Conservation (phyloP, 1,284 basidiomycete genomes). For the Leccinum laetum region DNA sequence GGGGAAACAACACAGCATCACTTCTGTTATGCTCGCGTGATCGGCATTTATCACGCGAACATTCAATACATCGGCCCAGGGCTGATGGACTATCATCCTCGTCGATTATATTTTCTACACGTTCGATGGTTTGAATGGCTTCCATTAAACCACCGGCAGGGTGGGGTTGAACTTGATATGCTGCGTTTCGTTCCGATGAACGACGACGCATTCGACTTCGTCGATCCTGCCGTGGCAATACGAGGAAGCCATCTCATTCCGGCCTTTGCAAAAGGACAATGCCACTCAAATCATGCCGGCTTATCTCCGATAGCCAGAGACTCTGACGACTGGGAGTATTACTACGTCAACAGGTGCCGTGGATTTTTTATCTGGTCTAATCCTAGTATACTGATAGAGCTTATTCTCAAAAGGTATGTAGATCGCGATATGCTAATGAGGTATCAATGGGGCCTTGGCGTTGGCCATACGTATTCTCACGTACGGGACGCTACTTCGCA, state of each 20-base stretch:
- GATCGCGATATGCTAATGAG: slow-evolving; percentile 11
- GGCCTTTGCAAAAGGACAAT: slow-evolving; percentile 5
- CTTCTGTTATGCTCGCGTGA: slow-evolving; percentile 3
- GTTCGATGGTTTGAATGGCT: not conserved
- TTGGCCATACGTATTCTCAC: slow-evolving; percentile 7
- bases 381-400: not conserved
- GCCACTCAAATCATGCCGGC: too few relatives aligned
- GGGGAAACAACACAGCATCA: not conserved
- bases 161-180: not conserved
- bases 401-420: slow-evolving; percentile 6
- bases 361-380: not conserved
- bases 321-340: not conserved
- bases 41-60: slow-evolving; percentile 13
- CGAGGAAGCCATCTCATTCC: slow-evolving; percentile 17
- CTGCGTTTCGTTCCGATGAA: not conserved
- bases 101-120: slow-evolving; percentile 3
- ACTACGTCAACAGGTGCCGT: slow-evolving; percentile 1
- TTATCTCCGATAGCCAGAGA: not conserved
- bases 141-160: not conserved
- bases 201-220: slow-evolving; percentile 12
- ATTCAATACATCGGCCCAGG: slow-evolving; percentile 3
- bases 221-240: slow-evolving; percentile 12
- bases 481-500: not conserved
- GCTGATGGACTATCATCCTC: not conserved
- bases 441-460: slow-evolving; percentile 10